Base-by-base conservation (phyloP, 495 filamentous ascomycete species). In the Massariosphaeria phaeospora region DNA sequence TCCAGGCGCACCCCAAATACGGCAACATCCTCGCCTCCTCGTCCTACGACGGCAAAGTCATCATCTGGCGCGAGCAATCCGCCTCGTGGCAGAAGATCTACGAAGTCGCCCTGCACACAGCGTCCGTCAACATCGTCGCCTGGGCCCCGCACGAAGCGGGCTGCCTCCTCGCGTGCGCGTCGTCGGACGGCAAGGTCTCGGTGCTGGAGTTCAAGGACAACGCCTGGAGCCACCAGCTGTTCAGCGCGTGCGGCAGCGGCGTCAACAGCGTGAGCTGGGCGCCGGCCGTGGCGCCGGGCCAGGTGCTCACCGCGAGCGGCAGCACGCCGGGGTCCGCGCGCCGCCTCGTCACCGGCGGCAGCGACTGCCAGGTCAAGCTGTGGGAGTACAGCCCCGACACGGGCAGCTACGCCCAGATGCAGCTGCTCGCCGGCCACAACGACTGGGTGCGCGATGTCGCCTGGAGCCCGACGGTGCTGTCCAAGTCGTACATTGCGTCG, bases 401-500 rank as follows among this genome's bases (percentile, higher is more conserved):
- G 27, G 75, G 75, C 45, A 72, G 70, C 24, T 88, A 85, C 66
- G 72, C 59, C 61, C 67, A 71, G 66, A 52, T 75, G 59, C 45
- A 69, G 25, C 79, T 79, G 61, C 76, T 84, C 47, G 66, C 72
- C 4, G 93, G 93, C 60, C 93, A 99, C 70, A 84, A 82, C 0
- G 93, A 97, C 75, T 99, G 93, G 93, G 93, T 99, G 43, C 86
- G 93, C 41, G 94, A 99, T 68, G 93, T 99, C 7, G 88, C 91
- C 12, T 97, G 94, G 94, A 86, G 85, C 39, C 93, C 93, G 6
- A 94, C 88, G 48, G 86, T 97, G 39, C 76, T 97, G 54, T 85
- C 86, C 66, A 97, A 95, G 77, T 84, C 81, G 39, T 99, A 99
- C 74, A 95, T 99, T 59, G 94, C 93, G 20, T 86, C 82, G 13